Evolutionary conservation across 2,329 filamentous ascomycete genomes (phyloP).

Genomic region (Cladosporium sp.): DNA sequence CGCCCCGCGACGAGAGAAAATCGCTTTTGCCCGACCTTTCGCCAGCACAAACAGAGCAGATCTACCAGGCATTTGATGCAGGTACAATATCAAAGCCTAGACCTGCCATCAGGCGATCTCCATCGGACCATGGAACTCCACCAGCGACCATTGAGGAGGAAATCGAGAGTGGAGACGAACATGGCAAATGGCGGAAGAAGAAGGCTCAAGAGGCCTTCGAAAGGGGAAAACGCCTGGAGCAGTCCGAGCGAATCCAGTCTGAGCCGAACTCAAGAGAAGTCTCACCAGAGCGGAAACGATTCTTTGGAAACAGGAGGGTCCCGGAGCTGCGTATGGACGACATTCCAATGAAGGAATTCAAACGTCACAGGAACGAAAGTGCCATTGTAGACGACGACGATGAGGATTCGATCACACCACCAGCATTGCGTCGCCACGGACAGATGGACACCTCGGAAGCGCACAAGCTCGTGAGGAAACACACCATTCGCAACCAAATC

Average conservation of each 20-base stretch:
- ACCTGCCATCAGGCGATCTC: conserved; percentile 26
- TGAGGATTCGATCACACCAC: conserved; percentile 9
- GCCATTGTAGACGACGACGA: conserved; percentile 12
- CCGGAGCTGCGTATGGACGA: conserved; percentile 20
- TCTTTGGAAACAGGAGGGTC: neutral
- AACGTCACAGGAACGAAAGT: conserved; percentile 30
- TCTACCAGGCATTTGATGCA: conserved; percentile 23
- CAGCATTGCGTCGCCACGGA: conserved; percentile 3
- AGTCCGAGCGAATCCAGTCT: conserved; percentile 25
- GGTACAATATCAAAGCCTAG: conserved; percentile 22
- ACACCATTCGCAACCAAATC: conserved; percentile 28
- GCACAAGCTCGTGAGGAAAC: conserved; percentile 39
- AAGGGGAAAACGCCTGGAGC: conserved; percentile 32
- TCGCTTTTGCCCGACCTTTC: conserved; percentile 30
- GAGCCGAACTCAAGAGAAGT: conserved; percentile 26
- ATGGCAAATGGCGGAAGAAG: conserved; percentile 19
- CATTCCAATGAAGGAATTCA: conserved; percentile 27
- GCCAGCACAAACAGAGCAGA: conserved; percentile 27
- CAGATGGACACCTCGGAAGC: conserved; percentile 38
- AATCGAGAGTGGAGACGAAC: conserved; percentile 22
- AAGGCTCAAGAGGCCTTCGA: conserved; percentile 31
- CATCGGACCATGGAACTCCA: conserved; percentile 15
- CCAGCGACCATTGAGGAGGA: conserved; percentile 17
- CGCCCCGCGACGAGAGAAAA: conserved; percentile 14
- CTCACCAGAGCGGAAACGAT: conserved; percentile 23